Base-by-base conservation (phyloP, 2,329 filamentous ascomycete genomes). In the Chaetoscypha palmicola region DNA sequence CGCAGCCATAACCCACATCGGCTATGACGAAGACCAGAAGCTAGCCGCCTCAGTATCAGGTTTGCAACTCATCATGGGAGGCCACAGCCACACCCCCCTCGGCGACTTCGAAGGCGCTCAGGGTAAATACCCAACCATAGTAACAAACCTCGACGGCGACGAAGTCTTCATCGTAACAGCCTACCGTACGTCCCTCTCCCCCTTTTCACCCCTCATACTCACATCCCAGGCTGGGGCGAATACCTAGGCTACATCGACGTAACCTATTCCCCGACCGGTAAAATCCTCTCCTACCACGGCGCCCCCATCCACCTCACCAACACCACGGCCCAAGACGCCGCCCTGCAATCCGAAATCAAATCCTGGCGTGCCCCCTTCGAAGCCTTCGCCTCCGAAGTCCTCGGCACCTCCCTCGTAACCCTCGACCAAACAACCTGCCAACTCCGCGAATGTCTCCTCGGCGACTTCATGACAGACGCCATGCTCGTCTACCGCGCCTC, bases 201-300 rank as follows among this genome's bases (percentile, higher is more conserved):
- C n/a, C n/a, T n/a, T n/a, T n/a, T n/a, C n/a, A n/a, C n/a, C n/a
- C n/a, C n/a, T n/a, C n/a, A n/a, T n/a, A n/a, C n/a, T n/a, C 5
- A 20, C 3, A 1, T 17, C 16, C 36, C 17, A 19, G 48, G 50
- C 24, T 83, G 80, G 80, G 79, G 79, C 40, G 77, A 83, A 63
- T 83, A 83, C 44, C 62, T 83, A 2, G 80, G 79, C 45, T 79
- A 79, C 59, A 83, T 83, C 51, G 78, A 82, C 50, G 71, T 83
- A 5, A 77, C 75, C 1, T 83, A 80, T 55, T 77, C 81, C 53
- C 51, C 66, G 3, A 64, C 74, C 1, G 80, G 80, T 58, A 77
- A 73, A 59, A 73, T 81, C 12, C 67, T 83, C 4, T 70, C 70
- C 3, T 83, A 83, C 62, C 72, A 73, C 55, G 79, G 79, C 23